Evolutionary conservation across 805 yeast species (phyloP).

Genomic region (Kazachstania psychrophila): DNA sequence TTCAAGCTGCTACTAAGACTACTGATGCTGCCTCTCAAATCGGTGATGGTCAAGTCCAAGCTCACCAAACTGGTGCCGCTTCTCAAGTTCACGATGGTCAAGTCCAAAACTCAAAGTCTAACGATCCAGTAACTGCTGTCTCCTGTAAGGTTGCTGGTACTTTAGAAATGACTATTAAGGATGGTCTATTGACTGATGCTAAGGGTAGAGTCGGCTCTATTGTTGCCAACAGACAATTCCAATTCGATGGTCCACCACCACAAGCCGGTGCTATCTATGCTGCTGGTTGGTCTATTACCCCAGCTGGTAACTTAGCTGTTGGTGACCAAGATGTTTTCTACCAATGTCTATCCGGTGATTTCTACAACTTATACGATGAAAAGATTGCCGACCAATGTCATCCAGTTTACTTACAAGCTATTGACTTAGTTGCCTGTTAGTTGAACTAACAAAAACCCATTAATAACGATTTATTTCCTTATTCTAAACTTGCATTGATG

Average conservation of each 20-base stretch:
- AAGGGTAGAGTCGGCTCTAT: constrained; percentile 66
- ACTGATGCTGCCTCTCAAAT: constrained; percentile 32
- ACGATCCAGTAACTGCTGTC: constrained; percentile 25
- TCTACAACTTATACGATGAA: constrained; percentile 71
- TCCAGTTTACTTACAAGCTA: constrained; percentile 50
- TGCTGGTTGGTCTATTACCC: constrained; percentile 52
- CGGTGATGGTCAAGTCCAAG: constrained; percentile 31
- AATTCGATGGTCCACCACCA: constrained; percentile 80
- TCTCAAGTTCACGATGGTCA: constrained; percentile 36
- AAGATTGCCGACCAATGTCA: constrained; percentile 52
- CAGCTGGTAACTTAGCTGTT: constrained; percentile 52
- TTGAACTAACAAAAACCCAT: neutral
- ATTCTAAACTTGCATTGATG: neutral
- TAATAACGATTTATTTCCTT: no score
- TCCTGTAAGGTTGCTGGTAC: constrained; percentile 43
- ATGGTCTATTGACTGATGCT: constrained; percentile 45
- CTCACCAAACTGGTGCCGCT: no score
- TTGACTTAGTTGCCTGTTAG: constrained; percentile 50
- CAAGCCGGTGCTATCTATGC: constrained; percentile 70
- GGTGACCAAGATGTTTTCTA: constrained; percentile 55
- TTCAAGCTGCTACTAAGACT: constrained; percentile 29
- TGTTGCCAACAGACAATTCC: constrained; percentile 79
- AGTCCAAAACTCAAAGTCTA: constrained; percentile 35
- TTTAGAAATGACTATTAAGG: constrained; percentile 45
- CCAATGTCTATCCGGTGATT: constrained; percentile 67